These are phyloP conservation scores for Colletotrichum euphorbiae DNA, from an alignment of 2,329 filamentous ascomycete genomes.

Conservation along the genomic window DNA sequence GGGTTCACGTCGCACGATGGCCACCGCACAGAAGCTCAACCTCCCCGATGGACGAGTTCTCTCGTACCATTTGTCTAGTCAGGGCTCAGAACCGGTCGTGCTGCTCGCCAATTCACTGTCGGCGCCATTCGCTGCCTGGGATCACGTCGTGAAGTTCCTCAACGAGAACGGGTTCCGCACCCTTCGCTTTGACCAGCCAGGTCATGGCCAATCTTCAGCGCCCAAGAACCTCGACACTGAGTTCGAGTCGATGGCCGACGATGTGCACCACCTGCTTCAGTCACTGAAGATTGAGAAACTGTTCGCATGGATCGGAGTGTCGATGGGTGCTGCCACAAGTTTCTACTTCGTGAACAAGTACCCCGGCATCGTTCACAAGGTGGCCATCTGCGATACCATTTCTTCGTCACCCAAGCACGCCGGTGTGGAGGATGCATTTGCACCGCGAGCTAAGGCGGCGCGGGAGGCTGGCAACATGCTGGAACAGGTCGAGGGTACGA, in stretches of 20 bases:
- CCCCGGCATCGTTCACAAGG: constrained; percentile 51
- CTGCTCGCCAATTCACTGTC: constrained; percentile 55
- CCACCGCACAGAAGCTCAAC: constrained; percentile 42
- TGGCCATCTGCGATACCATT: constrained; percentile 56
- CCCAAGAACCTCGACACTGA: constrained; percentile 52
- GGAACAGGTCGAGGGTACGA: constrained; percentile 46
- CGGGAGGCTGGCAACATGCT: constrained; percentile 49
- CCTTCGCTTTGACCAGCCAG: constrained; percentile 57
- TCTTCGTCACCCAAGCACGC: constrained; percentile 52
- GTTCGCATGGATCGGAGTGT: constrained; percentile 58
- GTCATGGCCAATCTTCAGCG: constrained; percentile 54
- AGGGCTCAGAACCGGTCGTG: constrained; percentile 47
- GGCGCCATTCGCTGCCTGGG: constrained; percentile 53
- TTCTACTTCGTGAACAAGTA: constrained; percentile 54
- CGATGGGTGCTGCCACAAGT: constrained; percentile 57
- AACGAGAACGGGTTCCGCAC: constrained; percentile 52
- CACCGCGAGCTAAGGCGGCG: constrained; percentile 49
- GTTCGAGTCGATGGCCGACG: constrained; percentile 53
- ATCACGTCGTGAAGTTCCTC: constrained; percentile 51
- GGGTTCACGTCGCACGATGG: constrained; percentile 33
- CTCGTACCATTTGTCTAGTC: constrained; percentile 46
- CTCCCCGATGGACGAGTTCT: constrained; percentile 46
- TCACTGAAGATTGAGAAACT: constrained; percentile 48
- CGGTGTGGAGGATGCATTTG: constrained; percentile 52
- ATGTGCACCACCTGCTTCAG: constrained; percentile 51